phyloP scores from a whole-genome alignment of 331 rosid species.

The Acacia concinna region DNA sequence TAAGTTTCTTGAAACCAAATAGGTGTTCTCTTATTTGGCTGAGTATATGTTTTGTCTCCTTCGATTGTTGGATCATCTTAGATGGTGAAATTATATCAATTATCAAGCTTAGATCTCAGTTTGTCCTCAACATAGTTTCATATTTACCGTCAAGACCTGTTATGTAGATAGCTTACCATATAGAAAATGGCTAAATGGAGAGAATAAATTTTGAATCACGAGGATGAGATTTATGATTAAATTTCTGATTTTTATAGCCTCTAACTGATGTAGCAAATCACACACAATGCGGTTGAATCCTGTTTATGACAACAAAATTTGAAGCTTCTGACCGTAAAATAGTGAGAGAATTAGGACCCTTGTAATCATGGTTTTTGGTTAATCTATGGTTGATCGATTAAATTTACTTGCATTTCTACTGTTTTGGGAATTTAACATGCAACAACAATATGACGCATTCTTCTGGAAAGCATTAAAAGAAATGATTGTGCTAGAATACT shows the following conservation, averaged over 20 bases:
- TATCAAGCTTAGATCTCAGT: neutral
- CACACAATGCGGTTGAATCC: neutral
- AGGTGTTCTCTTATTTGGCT: neutral
- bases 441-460: neutral
- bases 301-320: neutral
- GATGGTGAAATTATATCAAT: neutral
- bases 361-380: neutral
- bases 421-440: neutral
- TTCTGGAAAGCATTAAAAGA: neutral
- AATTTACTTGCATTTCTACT: neutral
- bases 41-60: neutral
- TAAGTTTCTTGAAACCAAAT: neutral
- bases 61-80: conserved; percentile 11
- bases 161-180: conserved; percentile 16
- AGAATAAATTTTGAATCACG: neutral
- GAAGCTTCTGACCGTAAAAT: neutral
- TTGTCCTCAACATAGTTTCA: neutral
- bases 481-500: neutral
- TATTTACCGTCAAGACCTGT: conserved; percentile 4
- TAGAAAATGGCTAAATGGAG: neutral
- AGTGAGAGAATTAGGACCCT: neutral
- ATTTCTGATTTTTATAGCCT: neutral
- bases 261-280: neutral
- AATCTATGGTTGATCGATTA: neutral
- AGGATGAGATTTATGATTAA: conserved; percentile 4